These are phyloP conservation scores for Coniosporium apollinis DNA, from an alignment of 495 filamentous ascomycete species.

Conservation along the genomic window DNA sequence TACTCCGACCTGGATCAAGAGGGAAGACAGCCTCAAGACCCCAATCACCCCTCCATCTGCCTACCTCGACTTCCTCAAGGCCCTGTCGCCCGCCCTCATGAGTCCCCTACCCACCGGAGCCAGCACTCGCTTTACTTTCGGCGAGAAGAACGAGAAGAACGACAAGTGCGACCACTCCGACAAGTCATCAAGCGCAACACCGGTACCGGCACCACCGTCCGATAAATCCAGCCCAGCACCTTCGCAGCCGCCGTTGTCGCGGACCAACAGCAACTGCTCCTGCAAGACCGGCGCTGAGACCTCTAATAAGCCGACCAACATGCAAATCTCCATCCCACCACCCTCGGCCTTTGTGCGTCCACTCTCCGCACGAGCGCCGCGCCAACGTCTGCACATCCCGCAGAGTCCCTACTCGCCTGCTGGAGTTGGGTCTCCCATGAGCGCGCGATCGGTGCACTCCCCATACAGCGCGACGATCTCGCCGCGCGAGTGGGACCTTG, in stretches of 20 bases:
- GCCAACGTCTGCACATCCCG: slow-evolving; percentile 39
- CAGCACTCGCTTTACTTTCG: slow-evolving; percentile 22
- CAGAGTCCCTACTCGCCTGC: slow-evolving; percentile 38
- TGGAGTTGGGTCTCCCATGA: slow-evolving; percentile 33
- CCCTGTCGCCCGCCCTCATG: slow-evolving; percentile 48
- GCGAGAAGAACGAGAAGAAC: slow-evolving; percentile 20
- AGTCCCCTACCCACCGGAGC: slow-evolving; percentile 22
- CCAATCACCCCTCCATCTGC: slow-evolving; percentile 86
- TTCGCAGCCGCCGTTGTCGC: background rate
- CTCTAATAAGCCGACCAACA: background rate
- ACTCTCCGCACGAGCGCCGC: slow-evolving; percentile 39
- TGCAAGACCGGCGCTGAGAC: background rate
- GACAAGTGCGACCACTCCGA: too few relatives aligned
- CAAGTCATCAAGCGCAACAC: background rate
- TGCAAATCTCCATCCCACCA: slow-evolving; percentile 18
- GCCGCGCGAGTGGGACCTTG: slow-evolving; percentile 44
- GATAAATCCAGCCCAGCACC: background rate
- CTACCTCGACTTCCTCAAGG: slow-evolving; percentile 84
- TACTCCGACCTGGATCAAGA: slow-evolving; percentile 33
- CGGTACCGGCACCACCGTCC: background rate
- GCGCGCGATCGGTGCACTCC: slow-evolving; percentile 27
- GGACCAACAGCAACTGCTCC: slow-evolving; percentile 6
- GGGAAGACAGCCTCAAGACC: slow-evolving; percentile 43
- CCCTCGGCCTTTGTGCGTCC: slow-evolving; percentile 33
- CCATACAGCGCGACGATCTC: slow-evolving; percentile 26